Evolutionary conservation across 176 grass and related monocot genomes (phyloP), one percentile per base, ranked within the genome.

Genomic region (Saccharum officinarum): DNA sequence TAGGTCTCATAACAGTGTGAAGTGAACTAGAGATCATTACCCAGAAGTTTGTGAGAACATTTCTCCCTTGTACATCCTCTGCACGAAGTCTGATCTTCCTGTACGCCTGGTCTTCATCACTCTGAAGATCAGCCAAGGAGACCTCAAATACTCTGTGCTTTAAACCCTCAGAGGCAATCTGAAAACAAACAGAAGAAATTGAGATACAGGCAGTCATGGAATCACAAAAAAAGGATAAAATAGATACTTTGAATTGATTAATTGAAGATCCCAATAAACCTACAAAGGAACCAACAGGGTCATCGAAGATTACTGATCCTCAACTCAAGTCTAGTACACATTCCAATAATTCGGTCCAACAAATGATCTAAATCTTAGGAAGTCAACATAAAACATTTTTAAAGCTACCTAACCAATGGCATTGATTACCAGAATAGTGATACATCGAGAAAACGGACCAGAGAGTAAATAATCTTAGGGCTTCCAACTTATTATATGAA

Each of bases 141-240:
- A 94, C 85, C 61, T 97, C 94, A 67, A 97, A 97, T 6, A 97
- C 94, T 82, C 91, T 86, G 87, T 97, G 94, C 44, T 97, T 97
- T 0, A 97, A 82, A 36, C 94, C 91, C 76, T 97, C 94, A 5
- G 94, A 97, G 1, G 89, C 94, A 71, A 97, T 97, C 94, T 94
- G 71, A 8, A 75, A 13, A 39, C 1, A 26, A 16, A 42, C 2
- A 5, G 47, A 50, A 50, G 4, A 50, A 50, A 17, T 17, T 50
- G 47, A 6, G 5, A 17, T 50, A 50, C 4, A 50, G 4, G 5
- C 4, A 50, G 16, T 50, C 14, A 50, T 60, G 57, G 8, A 60
- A 60, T 60, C 22, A 22, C 23, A 23, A 60, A 55, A 55, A 8
- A 59, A 3, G 55, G 55, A 55, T 55, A 55, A 55, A 7, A 55